Evolutionary conservation across 805 yeast species (phyloP).

Genomic region (Clavispora fructus): DNA sequence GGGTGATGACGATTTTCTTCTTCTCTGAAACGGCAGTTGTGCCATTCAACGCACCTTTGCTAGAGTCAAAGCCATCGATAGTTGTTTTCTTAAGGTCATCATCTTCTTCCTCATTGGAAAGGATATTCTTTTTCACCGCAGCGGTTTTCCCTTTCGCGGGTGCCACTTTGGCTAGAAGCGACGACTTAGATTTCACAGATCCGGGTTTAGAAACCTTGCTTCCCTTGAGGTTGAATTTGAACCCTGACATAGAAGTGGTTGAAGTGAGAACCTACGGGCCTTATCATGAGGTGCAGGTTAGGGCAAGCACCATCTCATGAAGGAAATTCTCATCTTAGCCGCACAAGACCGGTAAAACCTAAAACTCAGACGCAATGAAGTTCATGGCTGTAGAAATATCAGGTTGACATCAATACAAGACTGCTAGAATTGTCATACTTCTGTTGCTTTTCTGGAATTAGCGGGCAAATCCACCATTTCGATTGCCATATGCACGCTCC

Average conservation of each 20-base stretch:
- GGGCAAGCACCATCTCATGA: too few species aligned
- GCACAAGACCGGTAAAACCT: too few species aligned
- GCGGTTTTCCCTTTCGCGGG: not conserved
- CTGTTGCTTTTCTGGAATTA: too few species aligned
- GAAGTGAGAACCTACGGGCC: not conserved
- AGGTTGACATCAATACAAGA: too few species aligned
- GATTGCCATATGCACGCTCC: not conserved
- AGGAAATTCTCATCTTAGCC: too few species aligned
- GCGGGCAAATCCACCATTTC: not conserved
- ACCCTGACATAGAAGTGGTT: constrained; percentile 8
- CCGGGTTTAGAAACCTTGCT: constrained; percentile 1
- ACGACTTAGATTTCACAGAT: not conserved
- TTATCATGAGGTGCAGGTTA: not conserved
- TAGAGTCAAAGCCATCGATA: constrained; percentile 12
- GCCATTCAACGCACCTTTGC: constrained; percentile 14
- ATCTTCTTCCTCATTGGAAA: constrained; percentile 3
- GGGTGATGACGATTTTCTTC: constrained; percentile 7
- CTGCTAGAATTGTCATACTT: too few species aligned
- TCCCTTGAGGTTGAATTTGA: constrained; percentile 12
- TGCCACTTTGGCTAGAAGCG: not conserved
- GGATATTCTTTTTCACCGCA: constrained; percentile 3
- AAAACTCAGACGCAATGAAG: too few species aligned
- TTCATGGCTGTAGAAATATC: too few species aligned
- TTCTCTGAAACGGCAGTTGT: constrained; percentile 5
- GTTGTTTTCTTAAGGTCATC: constrained; percentile 1